phyloP scores from a whole-genome alignment of 345 rosid genomes.

The Linum tenue region DNA sequence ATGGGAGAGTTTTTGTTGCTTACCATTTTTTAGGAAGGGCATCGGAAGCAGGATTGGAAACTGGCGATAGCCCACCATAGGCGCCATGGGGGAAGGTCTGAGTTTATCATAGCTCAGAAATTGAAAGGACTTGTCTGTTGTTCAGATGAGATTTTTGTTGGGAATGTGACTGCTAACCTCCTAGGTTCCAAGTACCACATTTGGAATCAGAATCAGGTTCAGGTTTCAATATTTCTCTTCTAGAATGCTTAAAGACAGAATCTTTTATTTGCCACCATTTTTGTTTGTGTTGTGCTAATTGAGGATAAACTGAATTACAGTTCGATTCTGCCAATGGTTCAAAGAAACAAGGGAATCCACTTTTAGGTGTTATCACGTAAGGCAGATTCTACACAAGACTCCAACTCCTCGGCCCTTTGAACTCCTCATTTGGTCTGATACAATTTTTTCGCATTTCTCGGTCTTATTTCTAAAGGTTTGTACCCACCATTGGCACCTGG shows the following conservation, averaged over 20 bases:
- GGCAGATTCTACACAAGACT: conserved; percentile 21
- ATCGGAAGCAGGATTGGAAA: conserved; percentile 72
- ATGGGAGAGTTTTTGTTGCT: neutral
- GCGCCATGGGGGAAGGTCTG: conserved; percentile 57
- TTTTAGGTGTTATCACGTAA: conserved; percentile 63
- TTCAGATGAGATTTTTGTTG: conserved; percentile 67
- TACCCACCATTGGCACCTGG: conserved; percentile 79
- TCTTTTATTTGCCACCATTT: no score
- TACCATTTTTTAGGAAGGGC: conserved; percentile 66
- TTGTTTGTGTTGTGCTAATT: conserved; percentile 10
- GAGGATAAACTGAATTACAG: conserved; percentile 29
- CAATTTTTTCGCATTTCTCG: neutral
- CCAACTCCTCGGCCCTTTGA: conserved; percentile 1
- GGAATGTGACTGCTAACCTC: conserved; percentile 69
- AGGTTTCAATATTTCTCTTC: neutral
- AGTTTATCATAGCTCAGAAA: conserved; percentile 56
- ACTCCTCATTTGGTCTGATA: neutral
- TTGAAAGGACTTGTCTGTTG: conserved; percentile 48
- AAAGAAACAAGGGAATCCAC: conserved; percentile 45
- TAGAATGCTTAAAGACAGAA: no score
- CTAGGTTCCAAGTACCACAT: conserved; percentile 79
- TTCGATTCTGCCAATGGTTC: conserved; percentile 27
- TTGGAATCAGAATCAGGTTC: conserved; percentile 66
- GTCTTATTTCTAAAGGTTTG: conserved; percentile 40
- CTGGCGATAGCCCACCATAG: conserved; percentile 74